Base-by-base conservation (phyloP, 2,329 filamentous ascomycete genomes). In the Cercospora janseana region DNA sequence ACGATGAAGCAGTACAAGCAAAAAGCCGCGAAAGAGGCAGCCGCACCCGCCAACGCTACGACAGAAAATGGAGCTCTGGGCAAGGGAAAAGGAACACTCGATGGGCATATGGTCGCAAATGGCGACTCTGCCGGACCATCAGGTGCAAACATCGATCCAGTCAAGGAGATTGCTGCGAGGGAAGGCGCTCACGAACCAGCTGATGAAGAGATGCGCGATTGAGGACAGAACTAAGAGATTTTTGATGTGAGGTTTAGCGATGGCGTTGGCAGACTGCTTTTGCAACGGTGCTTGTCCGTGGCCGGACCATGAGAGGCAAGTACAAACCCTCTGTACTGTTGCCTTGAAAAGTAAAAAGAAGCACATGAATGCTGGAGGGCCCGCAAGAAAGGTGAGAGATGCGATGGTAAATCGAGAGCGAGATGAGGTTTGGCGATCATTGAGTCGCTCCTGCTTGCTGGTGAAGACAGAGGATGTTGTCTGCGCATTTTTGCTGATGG, bases 1-100 rank as follows among this genome's bases (percentile, higher is more conserved):
- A 83, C 88, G 12, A 94, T 83, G 74, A 88, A 87, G 66, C 81
- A 87, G 60, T 81, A 87, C 72, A 92, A 90, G 73, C 83, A 83
- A 58, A 73, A 70, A 63, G 51, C 56, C 40, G 55, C 58, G 26
- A 59, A 61, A 28, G 60, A 64, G n/a, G 44, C 56, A 4, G 43
- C 26, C n/a, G 47, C 52, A 2, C 50, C 21, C n/a, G 43, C 34
- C 10, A 15, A 18, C 12, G 44, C 20, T n/a, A 16, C 43, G 10
- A 32, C 31, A 40, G 44, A 37, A 18, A 37, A 29, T 28, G 32
- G 24, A 24, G 47, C 32, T 3, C 28, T 31, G 4, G 24, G 28
- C 12, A 51, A 50, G 9, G 53, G 46, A 26, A 50, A 59, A 29
- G 44, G 50, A 4, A 54, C 52, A 12, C 31, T 59, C 4, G 55